Evolutionary conservation across 106 monocot species (phyloP).

Genomic region (Dendrobium huoshanense): DNA sequence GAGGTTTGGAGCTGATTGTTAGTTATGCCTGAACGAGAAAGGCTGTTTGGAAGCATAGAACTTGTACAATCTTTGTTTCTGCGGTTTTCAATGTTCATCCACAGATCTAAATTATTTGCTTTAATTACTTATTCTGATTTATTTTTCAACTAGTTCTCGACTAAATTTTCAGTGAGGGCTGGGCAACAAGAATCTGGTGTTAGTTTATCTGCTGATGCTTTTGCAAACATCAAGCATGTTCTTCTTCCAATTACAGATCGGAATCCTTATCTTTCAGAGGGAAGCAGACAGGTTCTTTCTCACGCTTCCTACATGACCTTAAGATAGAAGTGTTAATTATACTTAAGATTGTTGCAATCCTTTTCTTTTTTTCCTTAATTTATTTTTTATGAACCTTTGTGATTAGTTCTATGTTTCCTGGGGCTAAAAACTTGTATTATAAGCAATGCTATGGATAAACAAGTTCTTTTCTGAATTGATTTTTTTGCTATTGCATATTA

Average conservation of each 20-base stretch:
- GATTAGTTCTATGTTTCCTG: neutral
- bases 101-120: neutral
- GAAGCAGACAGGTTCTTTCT: constrained; percentile 22
- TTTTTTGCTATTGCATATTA: neutral
- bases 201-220: constrained; percentile 25
- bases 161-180: constrained; percentile 19
- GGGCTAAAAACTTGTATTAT: neutral
- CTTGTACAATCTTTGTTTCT: neutral
- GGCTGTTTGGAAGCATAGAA: neutral
- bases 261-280: constrained; percentile 28
- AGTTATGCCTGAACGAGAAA: neutral
- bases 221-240: constrained; percentile 24
- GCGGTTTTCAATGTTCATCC: neutral
- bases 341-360: neutral
- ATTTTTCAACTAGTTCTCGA: neutral
- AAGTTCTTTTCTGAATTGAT: neutral
- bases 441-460: neutral
- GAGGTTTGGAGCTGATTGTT: neutral
- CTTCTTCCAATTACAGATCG: constrained; percentile 30
- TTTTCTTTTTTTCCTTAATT: neutral
- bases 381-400: neutral
- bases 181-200: constrained; percentile 17
- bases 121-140: constrained; percentile 1
- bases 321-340: neutral
- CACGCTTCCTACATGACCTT: neutral